Percentiles rank a stretch among this genome's conserved stretches.
These are phyloP conservation scores for Russula abietina DNA, from an alignment of 768 basidiomycete genomes.

Conservation along the genomic window DNA sequence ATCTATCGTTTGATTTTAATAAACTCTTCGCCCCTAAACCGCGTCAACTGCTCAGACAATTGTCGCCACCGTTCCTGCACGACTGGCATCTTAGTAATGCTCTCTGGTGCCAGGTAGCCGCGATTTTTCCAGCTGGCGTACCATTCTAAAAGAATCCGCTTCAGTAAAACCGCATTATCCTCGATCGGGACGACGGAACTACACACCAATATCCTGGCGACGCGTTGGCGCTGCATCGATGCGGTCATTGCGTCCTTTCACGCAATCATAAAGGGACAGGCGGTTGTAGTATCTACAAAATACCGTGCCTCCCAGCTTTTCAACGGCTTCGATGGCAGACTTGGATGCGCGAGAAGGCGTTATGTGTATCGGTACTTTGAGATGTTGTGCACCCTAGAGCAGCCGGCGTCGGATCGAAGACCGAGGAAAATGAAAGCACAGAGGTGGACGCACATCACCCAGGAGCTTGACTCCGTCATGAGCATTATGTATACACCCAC, in stretches of 20 bases:
- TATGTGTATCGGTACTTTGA: slow-evolving; percentile 71
- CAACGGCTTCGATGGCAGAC: slow-evolving; percentile 79
- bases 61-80: slow-evolving; percentile 66
- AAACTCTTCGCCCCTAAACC: slow-evolving; percentile 41
- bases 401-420: not conserved
- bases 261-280: slow-evolving; percentile 72
- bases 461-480: slow-evolving; percentile 91
- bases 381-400: slow-evolving; percentile 54
- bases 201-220: slow-evolving; percentile 76
- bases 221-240: slow-evolving; percentile 76
- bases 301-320: slow-evolving; percentile 73
- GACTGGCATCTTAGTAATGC: slow-evolving; percentile 53
- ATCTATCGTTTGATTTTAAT: slow-evolving; percentile 34
- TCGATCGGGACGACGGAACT: not conserved
- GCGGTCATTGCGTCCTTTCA: slow-evolving; percentile 67
- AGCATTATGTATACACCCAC: slow-evolving; percentile 82
- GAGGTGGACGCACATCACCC: slow-evolving; percentile 55
- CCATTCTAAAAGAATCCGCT: slow-evolving; percentile 50
- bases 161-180: not conserved
- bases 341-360: slow-evolving; percentile 81
- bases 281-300: slow-evolving; percentile 90
- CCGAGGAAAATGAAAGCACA: not conserved
- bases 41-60: slow-evolving; percentile 54
- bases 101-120: slow-evolving; percentile 63
- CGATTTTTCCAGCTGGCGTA: slow-evolving; percentile 68